Conservation (phyloP, 257 asterid species). For the Petrea volubilis region DNA sequence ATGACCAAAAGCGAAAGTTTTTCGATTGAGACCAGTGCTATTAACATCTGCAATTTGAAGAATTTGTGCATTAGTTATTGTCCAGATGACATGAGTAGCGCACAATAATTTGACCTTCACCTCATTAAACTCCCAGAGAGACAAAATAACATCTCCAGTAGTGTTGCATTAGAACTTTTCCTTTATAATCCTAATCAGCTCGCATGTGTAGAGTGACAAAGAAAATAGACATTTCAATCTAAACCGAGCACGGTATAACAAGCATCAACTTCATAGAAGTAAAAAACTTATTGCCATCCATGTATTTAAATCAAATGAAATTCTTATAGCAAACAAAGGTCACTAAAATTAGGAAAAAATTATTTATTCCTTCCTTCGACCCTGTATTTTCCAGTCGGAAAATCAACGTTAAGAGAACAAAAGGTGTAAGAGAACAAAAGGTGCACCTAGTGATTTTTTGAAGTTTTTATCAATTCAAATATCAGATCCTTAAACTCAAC, state of each 20-base stretch:
- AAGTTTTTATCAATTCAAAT: not conserved
- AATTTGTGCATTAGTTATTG: not conserved
- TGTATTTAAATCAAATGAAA: not conserved
- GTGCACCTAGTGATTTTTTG: not conserved
- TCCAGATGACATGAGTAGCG: not conserved
- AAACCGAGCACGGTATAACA: not conserved
- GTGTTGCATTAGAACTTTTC: not conserved
- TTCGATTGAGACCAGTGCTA: not conserved
- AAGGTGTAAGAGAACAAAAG: not conserved
- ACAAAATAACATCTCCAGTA: not conserved
- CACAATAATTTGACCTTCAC: not conserved
- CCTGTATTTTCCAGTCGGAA: not conserved
- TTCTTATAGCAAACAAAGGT: not conserved
- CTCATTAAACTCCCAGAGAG: not conserved
- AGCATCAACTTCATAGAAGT: not conserved
- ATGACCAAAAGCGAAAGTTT: not conserved
- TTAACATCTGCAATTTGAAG: not conserved
- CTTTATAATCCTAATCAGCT: not conserved
- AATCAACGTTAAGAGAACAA: not conserved
- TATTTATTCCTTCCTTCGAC: not conserved
- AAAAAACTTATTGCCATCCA: not conserved
- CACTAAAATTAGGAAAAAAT: not conserved
- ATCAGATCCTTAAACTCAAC: not conserved
- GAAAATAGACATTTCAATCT: not conserved
- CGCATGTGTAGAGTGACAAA: not conserved